These are phyloP conservation scores for Bidens hawaiensis DNA, from an alignment of 140 eudicot species.

Conservation along the genomic window DNA sequence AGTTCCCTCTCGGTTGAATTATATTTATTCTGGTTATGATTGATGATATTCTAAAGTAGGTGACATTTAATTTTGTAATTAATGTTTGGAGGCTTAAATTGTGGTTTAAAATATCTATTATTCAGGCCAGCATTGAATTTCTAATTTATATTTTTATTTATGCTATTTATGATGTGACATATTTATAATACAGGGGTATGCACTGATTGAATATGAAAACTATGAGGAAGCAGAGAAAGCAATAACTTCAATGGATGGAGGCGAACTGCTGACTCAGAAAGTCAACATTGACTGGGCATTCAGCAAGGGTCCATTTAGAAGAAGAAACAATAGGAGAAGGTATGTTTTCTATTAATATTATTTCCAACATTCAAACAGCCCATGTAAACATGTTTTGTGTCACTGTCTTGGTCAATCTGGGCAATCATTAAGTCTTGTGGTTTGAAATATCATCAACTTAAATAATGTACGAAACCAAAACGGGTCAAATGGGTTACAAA, in stretches of 20 bases:
- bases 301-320: conserved; percentile 84
- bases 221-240: conserved; percentile 84
- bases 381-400: background rate
- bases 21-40: background rate
- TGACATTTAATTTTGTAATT: no score
- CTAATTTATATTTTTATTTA: background rate
- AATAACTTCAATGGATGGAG: conserved; percentile 71
- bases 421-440: background rate
- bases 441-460: background rate
- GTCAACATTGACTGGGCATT: conserved; percentile 96
- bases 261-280: conserved; percentile 64
- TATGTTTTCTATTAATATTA: conserved; percentile 18
- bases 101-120: background rate
- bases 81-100: background rate
- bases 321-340: conserved; percentile 80
- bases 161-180: background rate
- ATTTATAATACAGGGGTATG: conserved; percentile 70
- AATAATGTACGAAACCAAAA: background rate
- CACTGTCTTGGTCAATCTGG: background rate
- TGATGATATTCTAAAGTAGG: no score
- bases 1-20: background rate
- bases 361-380: background rate
- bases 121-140: background rate
- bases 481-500: background rate
- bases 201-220: conserved; percentile 81